Conservation (phyloP, 2,329 filamentous ascomycete genomes). For the Drechslerella dactyloides region DNA sequence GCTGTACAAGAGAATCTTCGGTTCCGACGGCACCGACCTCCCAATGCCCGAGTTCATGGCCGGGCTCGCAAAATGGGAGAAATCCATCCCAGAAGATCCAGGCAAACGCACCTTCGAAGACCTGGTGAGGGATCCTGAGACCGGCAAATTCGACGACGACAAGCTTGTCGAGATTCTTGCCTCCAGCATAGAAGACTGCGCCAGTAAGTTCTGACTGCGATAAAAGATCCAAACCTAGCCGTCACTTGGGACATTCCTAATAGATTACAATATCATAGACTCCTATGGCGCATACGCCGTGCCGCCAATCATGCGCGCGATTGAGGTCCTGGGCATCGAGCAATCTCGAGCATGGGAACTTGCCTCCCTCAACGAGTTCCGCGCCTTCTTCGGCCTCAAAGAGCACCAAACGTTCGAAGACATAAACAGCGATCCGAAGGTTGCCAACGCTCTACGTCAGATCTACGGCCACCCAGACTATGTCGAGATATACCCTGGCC, state of each 20-base stretch:
- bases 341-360: constrained; percentile 69
- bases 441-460: constrained; percentile 65
- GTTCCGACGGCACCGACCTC: constrained; percentile 57
- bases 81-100: constrained; percentile 69
- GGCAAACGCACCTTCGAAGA: constrained; percentile 62
- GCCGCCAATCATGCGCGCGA: constrained; percentile 65
- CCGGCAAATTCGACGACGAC: constrained; percentile 66
- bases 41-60: constrained; percentile 68
- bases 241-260: too few relatives aligned
- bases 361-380: constrained; percentile 69
- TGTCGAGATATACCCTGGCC: constrained; percentile 73
- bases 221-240: background rate
- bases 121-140: constrained; percentile 61
- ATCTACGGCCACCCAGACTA: constrained; percentile 70
- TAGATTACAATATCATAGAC: constrained; percentile 16
- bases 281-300: constrained; percentile 59
- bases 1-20: constrained; percentile 52
- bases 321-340: constrained; percentile 70
- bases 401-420: constrained; percentile 66
- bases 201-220: constrained; percentile 62
- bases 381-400: constrained; percentile 68
- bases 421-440: constrained; percentile 66
- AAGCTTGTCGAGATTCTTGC: constrained; percentile 66
- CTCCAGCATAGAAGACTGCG: constrained; percentile 67
- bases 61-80: constrained; percentile 70